Conservation (phyloP, 2,329 filamentous ascomycete genomes). For the Sclerotinia borealis region DNA sequence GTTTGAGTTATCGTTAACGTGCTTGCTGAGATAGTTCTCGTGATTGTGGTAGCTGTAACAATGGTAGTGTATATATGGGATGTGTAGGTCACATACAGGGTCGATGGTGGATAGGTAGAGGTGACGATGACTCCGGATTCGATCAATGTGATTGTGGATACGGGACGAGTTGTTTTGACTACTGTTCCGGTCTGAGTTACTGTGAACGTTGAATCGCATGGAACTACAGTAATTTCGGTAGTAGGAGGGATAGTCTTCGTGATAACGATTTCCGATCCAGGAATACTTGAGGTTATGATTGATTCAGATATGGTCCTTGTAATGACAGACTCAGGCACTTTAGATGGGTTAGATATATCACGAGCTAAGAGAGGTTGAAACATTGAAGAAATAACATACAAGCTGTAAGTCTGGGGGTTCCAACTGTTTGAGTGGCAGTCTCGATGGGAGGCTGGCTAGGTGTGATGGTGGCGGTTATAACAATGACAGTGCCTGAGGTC, state of each 20-base stretch:
- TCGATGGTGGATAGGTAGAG: background rate
- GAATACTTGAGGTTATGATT: background rate
- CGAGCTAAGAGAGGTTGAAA: background rate
- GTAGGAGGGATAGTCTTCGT: slow-evolving; percentile 1
- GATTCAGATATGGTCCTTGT: background rate
- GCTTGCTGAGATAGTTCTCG: background rate
- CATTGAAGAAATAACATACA: background rate
- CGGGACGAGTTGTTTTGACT: background rate
- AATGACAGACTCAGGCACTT: background rate
- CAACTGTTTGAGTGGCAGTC: background rate
- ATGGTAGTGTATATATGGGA: background rate
- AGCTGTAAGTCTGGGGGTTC: background rate
- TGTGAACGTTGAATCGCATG: slow-evolving; percentile 1
- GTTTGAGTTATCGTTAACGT: background rate
- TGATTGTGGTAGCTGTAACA: background rate
- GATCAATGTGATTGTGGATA: background rate
- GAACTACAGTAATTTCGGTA: background rate
- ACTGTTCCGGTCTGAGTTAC: background rate
- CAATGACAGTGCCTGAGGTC: background rate
- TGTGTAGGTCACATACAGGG: background rate
- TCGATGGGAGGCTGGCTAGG: background rate
- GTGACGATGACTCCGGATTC: background rate
- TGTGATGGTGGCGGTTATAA: background rate
- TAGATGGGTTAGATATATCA: background rate
- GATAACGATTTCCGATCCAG: background rate